phyloP scores from a whole-genome alignment of 805 yeast species.

The Candida dendrica region DNA sequence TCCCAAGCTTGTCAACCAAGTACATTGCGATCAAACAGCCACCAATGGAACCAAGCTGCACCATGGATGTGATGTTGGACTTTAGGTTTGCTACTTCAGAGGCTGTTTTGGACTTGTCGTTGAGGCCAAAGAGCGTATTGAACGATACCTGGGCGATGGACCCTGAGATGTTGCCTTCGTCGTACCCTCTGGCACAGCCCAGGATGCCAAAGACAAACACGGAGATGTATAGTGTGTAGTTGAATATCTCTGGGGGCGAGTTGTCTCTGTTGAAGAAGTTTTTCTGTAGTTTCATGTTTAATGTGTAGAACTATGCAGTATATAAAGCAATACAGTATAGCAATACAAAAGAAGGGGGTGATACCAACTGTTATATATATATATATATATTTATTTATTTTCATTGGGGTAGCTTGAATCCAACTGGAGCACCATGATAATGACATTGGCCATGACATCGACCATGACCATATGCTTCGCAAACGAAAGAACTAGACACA shows the following conservation, averaged over 20 bases:
- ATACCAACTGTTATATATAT: too few species aligned
- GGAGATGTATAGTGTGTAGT: conserved; percentile 36
- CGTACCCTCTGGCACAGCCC: conserved; percentile 52
- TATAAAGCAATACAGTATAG: too few species aligned
- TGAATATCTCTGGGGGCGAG: conserved; percentile 39
- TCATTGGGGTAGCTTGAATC: too few species aligned
- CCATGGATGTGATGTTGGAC: conserved; percentile 53
- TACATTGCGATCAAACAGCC: conserved; percentile 44
- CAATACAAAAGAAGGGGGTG: too few species aligned
- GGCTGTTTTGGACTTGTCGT: conserved; percentile 28
- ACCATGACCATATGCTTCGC: too few species aligned
- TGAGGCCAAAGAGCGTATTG: conserved; percentile 34
- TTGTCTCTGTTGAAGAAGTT: conserved; percentile 14
- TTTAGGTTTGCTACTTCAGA: conserved; percentile 35
- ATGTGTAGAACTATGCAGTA: too few species aligned
- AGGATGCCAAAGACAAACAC: conserved; percentile 45
- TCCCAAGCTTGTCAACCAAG: conserved; percentile 43
- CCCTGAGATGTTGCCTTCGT: conserved; percentile 47
- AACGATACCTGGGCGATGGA: conserved; percentile 37
- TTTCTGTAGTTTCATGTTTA: too few species aligned
- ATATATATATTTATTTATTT: too few species aligned
- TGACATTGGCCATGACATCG: too few species aligned
- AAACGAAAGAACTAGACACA: too few species aligned
- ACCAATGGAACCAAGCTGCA: conserved; percentile 47
- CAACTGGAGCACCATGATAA: too few species aligned